These are phyloP conservation scores for Erodium moschatum DNA, from an alignment of 441 rosid species.

Conservation along the genomic window DNA sequence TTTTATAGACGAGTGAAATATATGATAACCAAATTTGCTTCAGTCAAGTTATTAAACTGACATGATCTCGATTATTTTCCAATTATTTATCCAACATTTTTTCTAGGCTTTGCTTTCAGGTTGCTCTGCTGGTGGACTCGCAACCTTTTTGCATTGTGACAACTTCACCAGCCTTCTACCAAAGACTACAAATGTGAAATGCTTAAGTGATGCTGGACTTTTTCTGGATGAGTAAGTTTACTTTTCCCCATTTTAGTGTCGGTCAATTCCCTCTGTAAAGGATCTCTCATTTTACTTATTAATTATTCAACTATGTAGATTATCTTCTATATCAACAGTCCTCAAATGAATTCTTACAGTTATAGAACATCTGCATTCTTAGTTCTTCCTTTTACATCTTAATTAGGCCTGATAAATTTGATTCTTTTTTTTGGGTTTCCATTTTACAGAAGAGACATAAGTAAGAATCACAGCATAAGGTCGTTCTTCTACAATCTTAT, in stretches of 20 bases:
- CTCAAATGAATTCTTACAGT: neutral
- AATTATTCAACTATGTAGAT: too few species aligned
- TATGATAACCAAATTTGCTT: too few species aligned
- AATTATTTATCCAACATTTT: neutral
- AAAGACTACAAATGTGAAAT: conserved; percentile 43
- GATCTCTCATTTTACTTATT: too few species aligned
- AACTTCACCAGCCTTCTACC: conserved; percentile 46
- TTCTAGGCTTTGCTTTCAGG: conserved; percentile 62
- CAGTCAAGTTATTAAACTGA: too few species aligned
- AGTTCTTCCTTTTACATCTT: neutral
- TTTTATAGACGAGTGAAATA: too few species aligned
- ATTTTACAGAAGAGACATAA: conserved; percentile 55
- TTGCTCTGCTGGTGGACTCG: conserved; percentile 73
- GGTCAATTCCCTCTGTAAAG: too few species aligned
- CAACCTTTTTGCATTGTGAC: conserved; percentile 58
- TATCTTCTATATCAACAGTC: too few species aligned
- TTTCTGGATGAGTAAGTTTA: conserved; percentile 51
- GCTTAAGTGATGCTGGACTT: conserved; percentile 71
- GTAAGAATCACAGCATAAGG: conserved; percentile 55
- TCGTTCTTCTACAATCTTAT: conserved; percentile 46
- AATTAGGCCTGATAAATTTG: neutral
- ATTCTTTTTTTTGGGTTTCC: conserved; percentile 6
- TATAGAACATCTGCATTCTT: neutral
- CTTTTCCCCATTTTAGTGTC: neutral
- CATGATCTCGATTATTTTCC: too few species aligned